Conservation (phyloP, 768 basidiomycete species). For the Rhodosporidiobolus sp. region DNA sequence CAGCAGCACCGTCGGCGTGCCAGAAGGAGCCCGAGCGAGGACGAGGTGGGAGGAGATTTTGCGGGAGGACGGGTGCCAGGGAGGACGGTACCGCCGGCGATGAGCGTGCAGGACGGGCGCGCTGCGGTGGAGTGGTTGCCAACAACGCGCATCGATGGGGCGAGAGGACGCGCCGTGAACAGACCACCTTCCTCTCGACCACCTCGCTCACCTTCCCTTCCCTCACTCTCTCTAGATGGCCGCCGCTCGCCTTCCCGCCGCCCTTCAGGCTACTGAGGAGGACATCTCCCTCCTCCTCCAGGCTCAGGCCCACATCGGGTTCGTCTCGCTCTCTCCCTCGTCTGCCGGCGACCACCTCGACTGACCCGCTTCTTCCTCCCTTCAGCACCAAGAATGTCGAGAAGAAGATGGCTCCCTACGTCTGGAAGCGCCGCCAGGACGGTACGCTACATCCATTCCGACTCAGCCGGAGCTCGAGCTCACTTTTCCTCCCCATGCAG, state of each 20-base stretch:
- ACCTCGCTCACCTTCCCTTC: neutral
- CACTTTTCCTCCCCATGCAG: slow-evolving; percentile 51
- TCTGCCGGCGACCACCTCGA: neutral
- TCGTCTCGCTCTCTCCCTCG: neutral
- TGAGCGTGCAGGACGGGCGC: too few relatives aligned
- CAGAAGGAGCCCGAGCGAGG: too few relatives aligned
- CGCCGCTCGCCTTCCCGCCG: slow-evolving; percentile 74
- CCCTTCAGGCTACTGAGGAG: slow-evolving; percentile 91
- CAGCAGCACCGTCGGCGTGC: too few relatives aligned
- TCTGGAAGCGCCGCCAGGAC: slow-evolving; percentile 93
- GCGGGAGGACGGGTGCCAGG: too few relatives aligned
- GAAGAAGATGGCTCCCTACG: slow-evolving; percentile 97
- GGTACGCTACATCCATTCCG: slow-evolving; percentile 57
- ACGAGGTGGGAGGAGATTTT: too few relatives aligned
- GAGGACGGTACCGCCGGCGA: too few relatives aligned
- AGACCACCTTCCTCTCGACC: neutral
- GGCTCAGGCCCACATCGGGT: slow-evolving; percentile 86
- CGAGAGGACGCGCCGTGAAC: too few relatives aligned
- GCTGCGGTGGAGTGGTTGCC: too few relatives aligned
- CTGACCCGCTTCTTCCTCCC: neutral
- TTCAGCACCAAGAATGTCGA: slow-evolving; percentile 90
- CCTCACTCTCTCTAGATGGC: slow-evolving; percentile 28
- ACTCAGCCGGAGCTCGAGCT: neutral
- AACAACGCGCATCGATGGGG: too few relatives aligned
- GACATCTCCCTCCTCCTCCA: slow-evolving; percentile 92